Conservation (phyloP, 1,284 basidiomycete species). For the Erythrobasidium hasegawianum region DNA sequence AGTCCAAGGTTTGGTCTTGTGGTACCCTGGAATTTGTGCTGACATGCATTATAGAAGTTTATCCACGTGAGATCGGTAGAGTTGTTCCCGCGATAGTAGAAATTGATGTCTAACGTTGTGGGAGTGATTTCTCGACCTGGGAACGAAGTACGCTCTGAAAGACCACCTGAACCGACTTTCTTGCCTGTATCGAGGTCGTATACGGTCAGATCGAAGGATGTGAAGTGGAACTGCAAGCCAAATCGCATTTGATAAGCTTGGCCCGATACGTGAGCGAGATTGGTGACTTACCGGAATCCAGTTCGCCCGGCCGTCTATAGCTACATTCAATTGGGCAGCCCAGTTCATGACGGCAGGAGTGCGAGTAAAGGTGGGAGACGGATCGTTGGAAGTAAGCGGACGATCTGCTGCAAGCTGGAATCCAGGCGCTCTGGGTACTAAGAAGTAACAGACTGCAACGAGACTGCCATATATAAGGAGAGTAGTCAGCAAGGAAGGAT, state of each 20-base stretch:
- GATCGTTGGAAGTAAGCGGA: slow-evolving; percentile 27
- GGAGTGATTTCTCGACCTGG: slow-evolving; percentile 9
- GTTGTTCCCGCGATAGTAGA: slow-evolving; percentile 37
- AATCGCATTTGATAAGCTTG: too few relatives aligned
- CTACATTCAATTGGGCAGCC: slow-evolving; percentile 35
- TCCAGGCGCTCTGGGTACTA: slow-evolving; percentile 36
- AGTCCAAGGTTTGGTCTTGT: slow-evolving; percentile 34
- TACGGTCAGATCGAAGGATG: slow-evolving; percentile 16
- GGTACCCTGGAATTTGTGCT: slow-evolving; percentile 34
- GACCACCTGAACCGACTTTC: slow-evolving; percentile 36
- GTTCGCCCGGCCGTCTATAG: slow-evolving; percentile 28
- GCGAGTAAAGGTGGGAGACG: slow-evolving; percentile 32
- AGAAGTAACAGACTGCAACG: slow-evolving; percentile 37
- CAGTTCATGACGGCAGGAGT: slow-evolving; percentile 40
- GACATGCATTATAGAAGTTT: slow-evolving; percentile 36
- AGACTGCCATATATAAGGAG: slow-evolving; percentile 17
- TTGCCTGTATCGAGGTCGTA: slow-evolving; percentile 36
- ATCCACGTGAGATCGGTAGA: slow-evolving; percentile 36
- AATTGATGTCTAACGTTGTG: slow-evolving; percentile 22
- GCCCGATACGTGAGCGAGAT: too few relatives aligned
- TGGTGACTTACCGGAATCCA: slow-evolving; percentile 26
- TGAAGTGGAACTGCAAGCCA: slow-evolving; percentile 35
- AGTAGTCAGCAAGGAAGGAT: background rate
- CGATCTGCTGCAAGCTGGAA: slow-evolving; percentile 14
- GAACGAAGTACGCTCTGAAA: slow-evolving; percentile 30